Evolutionary conservation across 176 grass and related monocot species (phyloP).

Genomic region (Cenchrus fungigraminus): DNA sequence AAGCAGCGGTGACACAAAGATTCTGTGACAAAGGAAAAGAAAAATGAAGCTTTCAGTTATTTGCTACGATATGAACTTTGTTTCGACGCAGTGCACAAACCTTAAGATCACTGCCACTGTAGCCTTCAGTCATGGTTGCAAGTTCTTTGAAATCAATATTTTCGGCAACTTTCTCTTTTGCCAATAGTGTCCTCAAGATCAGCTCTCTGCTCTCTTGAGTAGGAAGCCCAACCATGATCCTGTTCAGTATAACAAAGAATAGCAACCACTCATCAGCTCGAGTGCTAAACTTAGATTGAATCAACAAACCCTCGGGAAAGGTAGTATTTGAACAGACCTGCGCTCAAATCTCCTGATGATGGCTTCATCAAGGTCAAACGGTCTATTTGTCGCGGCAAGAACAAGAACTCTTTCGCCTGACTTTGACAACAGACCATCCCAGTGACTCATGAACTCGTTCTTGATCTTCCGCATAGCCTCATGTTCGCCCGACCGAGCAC

Average conservation of each 20-base stretch:
- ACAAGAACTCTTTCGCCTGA: constrained; percentile 84
- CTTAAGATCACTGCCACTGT: constrained; percentile 98
- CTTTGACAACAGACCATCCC: constrained; percentile 93
- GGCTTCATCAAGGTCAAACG: constrained; percentile 99
- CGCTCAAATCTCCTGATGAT: constrained; percentile 97
- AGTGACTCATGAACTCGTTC: constrained; percentile 98
- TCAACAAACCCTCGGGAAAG: background rate
- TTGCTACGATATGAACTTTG: background rate
- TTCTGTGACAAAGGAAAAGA: constrained; percentile 47
- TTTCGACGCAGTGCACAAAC: constrained; percentile 43
- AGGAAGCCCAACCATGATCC: constrained; percentile 97
- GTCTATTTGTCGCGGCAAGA: constrained; percentile 95
- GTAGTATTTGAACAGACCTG: constrained; percentile 57
- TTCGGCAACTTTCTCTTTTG: constrained; percentile 72
- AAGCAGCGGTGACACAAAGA: constrained; percentile 89
- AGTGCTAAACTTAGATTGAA: background rate
- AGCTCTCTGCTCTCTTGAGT: constrained; percentile 84
- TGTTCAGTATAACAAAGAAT: constrained; percentile 45
- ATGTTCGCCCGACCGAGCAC: constrained; percentile 81
- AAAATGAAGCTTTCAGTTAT: constrained; percentile 13
- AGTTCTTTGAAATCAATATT: constrained; percentile 88
- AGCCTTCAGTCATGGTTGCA: constrained; percentile 83
- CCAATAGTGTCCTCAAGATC: constrained; percentile 79
- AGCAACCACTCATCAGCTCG: constrained; percentile 19
- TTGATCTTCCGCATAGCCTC: constrained; percentile 99